Percentiles rank a stretch among this genome's conserved stretches.
These are phyloP conservation scores for Ottelia alismoides DNA, from an alignment of 106 monocot genomes.

Conservation along the genomic window DNA sequence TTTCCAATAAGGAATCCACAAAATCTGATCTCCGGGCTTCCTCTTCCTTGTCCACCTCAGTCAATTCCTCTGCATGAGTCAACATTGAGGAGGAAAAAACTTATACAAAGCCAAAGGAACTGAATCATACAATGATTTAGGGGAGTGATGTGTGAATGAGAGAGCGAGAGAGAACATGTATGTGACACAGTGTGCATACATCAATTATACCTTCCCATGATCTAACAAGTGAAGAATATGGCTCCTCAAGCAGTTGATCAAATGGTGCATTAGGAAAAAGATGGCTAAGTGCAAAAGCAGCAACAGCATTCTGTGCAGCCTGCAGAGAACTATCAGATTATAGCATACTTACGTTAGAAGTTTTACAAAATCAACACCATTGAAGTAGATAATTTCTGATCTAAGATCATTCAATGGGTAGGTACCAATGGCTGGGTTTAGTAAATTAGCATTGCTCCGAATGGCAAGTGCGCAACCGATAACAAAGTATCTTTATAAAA, in stretches of 20 bases:
- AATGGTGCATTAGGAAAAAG: slow-evolving; percentile 78
- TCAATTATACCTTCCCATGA: too few species aligned
- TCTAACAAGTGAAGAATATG: slow-evolving; percentile 55
- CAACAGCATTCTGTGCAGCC: slow-evolving; percentile 79
- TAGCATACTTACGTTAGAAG: neutral
- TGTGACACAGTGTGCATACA: too few species aligned
- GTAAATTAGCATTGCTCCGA: too few species aligned
- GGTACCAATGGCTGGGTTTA: too few species aligned
- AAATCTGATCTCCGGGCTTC: slow-evolving; percentile 61
- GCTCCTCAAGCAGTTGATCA: slow-evolving; percentile 48
- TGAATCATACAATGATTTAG: neutral
- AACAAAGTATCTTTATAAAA: too few species aligned
- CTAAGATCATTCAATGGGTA: too few species aligned
- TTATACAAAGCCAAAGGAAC: neutral
- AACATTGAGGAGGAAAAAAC: neutral
- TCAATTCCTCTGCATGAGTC: neutral
- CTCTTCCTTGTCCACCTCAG: slow-evolving; percentile 27
- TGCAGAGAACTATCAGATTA: slow-evolving; percentile 14
- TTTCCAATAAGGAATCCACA: slow-evolving; percentile 70
- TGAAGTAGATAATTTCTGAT: too few species aligned
- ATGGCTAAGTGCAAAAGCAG: slow-evolving; percentile 71
- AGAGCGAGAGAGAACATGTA: neutral
- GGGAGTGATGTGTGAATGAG: too few species aligned
- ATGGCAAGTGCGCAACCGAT: too few species aligned
- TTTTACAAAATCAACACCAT: too few species aligned